phyloP scores from a whole-genome alignment of 192 early-diverging fungal species.

The Backusella westeae region DNA sequence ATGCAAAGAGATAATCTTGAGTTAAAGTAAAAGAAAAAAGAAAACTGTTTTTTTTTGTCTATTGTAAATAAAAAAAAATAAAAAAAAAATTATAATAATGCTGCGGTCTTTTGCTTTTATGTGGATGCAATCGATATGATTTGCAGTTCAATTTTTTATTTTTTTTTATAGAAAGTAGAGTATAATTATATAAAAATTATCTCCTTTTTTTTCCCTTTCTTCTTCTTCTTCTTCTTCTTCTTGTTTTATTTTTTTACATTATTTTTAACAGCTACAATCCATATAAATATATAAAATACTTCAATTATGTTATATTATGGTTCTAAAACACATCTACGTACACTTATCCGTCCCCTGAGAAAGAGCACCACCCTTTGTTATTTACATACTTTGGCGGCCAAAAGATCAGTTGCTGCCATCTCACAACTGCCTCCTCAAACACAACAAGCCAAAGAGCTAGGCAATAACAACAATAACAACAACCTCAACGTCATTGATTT shows the following conservation, averaged over 20 bases:
- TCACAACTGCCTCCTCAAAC: not conserved
- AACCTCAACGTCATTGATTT: slow-evolving; percentile 29
- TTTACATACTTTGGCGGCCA: not conserved
- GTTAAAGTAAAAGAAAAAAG: not conserved
- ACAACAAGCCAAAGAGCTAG: not conserved
- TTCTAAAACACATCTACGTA: not conserved
- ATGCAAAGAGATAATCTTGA: too few species aligned
- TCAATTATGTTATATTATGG: slow-evolving; percentile 2
- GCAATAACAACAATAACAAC: not conserved
- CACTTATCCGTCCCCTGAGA: not conserved
- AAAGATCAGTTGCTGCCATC: slow-evolving; percentile 4
- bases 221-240: not conserved
- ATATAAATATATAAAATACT: not conserved
- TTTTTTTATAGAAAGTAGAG: not conserved
- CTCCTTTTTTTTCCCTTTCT: not conserved
- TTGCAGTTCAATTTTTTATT: not conserved
- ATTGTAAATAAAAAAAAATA: not conserved
- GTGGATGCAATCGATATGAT: slow-evolving; percentile 3
- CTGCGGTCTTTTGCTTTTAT: not conserved
- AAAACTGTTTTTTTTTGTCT: too few species aligned
- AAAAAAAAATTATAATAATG: not conserved
- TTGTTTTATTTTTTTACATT: not conserved
- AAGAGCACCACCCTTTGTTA: not conserved
- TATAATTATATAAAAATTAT: not conserved
- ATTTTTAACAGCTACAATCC: too few species aligned